Evolutionary conservation across 257 asterid species (phyloP).

Genomic region (Lavandula angustifolia): DNA sequence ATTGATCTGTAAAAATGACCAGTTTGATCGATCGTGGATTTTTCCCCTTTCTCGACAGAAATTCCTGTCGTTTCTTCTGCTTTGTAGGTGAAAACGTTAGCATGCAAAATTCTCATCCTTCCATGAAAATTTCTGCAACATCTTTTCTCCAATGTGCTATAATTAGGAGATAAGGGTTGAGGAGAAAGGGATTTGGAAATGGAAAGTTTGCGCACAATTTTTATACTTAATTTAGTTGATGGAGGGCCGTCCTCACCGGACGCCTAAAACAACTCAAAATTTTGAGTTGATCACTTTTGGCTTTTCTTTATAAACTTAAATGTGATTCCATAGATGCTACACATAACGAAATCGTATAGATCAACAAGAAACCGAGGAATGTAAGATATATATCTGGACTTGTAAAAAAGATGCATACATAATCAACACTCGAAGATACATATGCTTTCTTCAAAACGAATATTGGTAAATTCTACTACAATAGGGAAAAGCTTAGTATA

Average conservation of each 20-base stretch:
- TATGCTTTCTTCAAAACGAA: background rate
- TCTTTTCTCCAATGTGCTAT: constrained; percentile 17
- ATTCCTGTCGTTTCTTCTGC: background rate
- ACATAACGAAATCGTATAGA: no score
- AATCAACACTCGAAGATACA: background rate
- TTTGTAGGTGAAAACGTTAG: constrained; percentile 6
- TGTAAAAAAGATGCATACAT: no score
- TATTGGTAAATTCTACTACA: constrained; percentile 21
- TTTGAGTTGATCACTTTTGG: background rate
- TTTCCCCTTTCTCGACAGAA: constrained; percentile 18
- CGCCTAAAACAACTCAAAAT: constrained; percentile 14
- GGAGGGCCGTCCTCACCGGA: constrained; percentile 45
- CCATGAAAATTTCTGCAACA: constrained; percentile 30
- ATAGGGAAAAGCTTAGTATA: background rate
- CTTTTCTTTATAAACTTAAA: background rate
- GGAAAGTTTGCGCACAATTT: constrained; percentile 26
- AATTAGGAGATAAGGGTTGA: constrained; percentile 15
- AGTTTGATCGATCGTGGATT: constrained; percentile 19
- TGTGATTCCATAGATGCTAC: background rate
- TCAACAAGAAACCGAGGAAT: no score
- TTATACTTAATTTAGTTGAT: constrained; percentile 37
- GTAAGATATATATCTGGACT: no score
- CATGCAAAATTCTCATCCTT: constrained; percentile 24
- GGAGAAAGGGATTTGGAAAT: constrained; percentile 26
- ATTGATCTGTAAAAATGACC: constrained; percentile 9